Evolutionary conservation across 192 early-diverging fungal genomes (phyloP).

Genomic region (Coemansia aciculifera): DNA sequence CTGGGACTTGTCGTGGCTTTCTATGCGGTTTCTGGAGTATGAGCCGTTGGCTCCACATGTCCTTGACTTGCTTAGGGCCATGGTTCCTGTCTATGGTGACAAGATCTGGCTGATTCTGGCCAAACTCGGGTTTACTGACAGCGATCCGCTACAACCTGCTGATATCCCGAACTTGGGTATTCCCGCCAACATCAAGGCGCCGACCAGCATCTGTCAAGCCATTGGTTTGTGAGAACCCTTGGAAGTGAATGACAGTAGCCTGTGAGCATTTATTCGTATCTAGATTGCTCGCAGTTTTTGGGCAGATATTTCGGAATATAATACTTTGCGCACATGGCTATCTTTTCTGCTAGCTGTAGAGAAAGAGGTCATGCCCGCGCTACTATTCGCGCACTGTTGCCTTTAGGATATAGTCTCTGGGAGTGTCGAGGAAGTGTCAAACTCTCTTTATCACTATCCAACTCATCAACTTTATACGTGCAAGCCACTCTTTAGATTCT

Average conservation of each 20-base stretch:
- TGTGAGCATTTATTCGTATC: background rate
- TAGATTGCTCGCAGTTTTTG: background rate
- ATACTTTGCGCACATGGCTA: too few species aligned
- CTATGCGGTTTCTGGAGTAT: slow-evolving; percentile 14
- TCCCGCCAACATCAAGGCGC: slow-evolving; percentile 3
- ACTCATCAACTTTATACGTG: too few species aligned
- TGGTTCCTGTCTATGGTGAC: slow-evolving; percentile 45
- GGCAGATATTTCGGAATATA: background rate
- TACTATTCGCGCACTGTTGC: background rate
- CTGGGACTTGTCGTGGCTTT: slow-evolving; percentile 28
- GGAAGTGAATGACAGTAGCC: background rate
- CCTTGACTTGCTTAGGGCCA: slow-evolving; percentile 21
- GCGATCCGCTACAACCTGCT: background rate
- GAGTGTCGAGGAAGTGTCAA: background rate
- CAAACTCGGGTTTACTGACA: slow-evolving; percentile 11
- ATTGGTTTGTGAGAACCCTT: slow-evolving; percentile 13
- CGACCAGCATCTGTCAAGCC: slow-evolving; percentile 22
- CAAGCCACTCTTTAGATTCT: background rate
- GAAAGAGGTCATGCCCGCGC: background rate
- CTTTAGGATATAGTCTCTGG: background rate
- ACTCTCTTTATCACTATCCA: background rate
- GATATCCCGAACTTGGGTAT: slow-evolving; percentile 21
- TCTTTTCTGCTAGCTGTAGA: background rate
- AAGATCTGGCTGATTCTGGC: slow-evolving; percentile 46
- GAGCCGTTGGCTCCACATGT: slow-evolving; percentile 1